Base-by-base conservation (phyloP, 2,329 filamentous ascomycete species). In the Epichloe glyceriae region DNA sequence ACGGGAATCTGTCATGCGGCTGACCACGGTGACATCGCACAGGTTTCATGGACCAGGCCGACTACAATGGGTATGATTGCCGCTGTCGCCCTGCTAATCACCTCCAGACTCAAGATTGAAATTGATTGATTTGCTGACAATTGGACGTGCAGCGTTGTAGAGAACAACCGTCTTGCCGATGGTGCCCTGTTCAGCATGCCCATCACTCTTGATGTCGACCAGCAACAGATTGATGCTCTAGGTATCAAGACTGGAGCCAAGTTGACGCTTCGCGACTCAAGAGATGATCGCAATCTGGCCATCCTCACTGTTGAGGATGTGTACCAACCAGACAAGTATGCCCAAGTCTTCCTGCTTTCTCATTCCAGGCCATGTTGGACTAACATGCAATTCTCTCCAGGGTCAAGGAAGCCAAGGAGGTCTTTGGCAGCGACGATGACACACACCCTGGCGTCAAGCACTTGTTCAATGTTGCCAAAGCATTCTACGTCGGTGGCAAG, bases 21-120 rank as follows among this genome's bases (percentile, higher is more conserved):
- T 51, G 19, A 46, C 38, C 15, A 22, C 49, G 56, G 50, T 38
- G 39, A 20, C 42, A 14, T 47, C 54, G 43, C 60, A 50, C 62
- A 95, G 88, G 90, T 64, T 98, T 98, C 76, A 85, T 98, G 86
- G 95, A 81, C 70, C 83, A 98, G 77, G 85, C 88, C 72, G 93
- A 98, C 72, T 98, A 95, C 77, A 86, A 95, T 70, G 83, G 86
- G 88, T 91, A 79, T 59, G 78, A 69, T 56, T 68, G 58, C 53
- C 26, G 4, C 14, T 17, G 4, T 14, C 34, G 22, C 15, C 17
- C 10, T 19, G 11, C 42, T n/a, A 14, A 7, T 33, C 11, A 35
- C 17, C 22, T n/a, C 5, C 17, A 41, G 26, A 35, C 17, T 10
- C 30, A 34, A 17, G 19, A n/a, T 22, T 5, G 22, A 35, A 35